A percentile compares a stretch with the other conserved stretches of the same genome.
phyloP scores from a whole-genome alignment of 371 early-diverging fungal species.

The Basidiobolus meristosporus region DNA sequence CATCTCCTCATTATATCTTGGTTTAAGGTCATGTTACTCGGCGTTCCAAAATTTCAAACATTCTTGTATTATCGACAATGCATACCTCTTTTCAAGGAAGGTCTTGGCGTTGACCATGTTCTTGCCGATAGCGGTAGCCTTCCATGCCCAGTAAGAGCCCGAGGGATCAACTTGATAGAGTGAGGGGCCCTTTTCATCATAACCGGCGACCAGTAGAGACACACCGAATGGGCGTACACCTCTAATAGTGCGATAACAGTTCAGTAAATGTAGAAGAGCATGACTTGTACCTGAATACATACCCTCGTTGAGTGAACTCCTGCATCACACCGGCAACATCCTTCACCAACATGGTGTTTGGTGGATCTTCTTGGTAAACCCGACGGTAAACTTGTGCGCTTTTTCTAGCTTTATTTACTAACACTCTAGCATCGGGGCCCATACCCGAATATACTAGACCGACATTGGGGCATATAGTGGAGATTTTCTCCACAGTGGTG shows the following conservation, averaged over 20 bases:
- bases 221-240: slow-evolving; percentile 99
- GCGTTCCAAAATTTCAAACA: background rate
- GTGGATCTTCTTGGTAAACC: slow-evolving; percentile 89
- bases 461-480: slow-evolving; percentile 74
- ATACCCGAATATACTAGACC: slow-evolving; percentile 98
- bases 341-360: slow-evolving; percentile 81
- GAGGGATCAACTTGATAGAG: slow-evolving; percentile 98
- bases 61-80: no score
- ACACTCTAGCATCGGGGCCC: slow-evolving; percentile 93
- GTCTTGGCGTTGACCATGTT: slow-evolving; percentile 97
- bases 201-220: slow-evolving; percentile 89
- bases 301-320: slow-evolving; percentile 97
- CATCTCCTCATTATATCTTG: slow-evolving; percentile 70
- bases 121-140: slow-evolving; percentile 96
- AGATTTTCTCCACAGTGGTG: slow-evolving; percentile 73
- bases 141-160: slow-evolving; percentile 96
- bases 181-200: slow-evolving; percentile 75
- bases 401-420: slow-evolving; percentile 89
- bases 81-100: slow-evolving; percentile 93
- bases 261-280: background rate
- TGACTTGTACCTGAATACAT: slow-evolving; percentile 7
- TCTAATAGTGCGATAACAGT: slow-evolving; percentile 14
- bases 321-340: slow-evolving; percentile 95
- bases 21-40: background rate
- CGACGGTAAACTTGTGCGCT: slow-evolving; percentile 86